Evolutionary conservation across 768 basidiomycete genomes (phyloP).

Genomic region (Cystobasidium onofrii): DNA sequence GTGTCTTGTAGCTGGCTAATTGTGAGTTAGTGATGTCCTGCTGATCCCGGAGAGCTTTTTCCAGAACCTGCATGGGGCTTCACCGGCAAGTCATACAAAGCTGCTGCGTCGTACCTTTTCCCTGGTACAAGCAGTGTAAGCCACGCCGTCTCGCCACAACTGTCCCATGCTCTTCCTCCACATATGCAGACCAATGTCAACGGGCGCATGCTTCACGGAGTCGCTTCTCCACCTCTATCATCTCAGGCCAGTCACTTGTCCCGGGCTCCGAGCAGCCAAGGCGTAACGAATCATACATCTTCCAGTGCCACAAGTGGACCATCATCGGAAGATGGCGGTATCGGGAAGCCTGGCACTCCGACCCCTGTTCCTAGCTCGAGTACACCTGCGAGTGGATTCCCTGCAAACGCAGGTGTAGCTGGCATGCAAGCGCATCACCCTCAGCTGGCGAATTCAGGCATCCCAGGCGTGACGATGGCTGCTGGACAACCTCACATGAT

Average conservation of each 20-base stretch:
- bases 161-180: not conserved
- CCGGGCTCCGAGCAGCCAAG: slow-evolving; percentile 7
- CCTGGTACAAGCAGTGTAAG: not conserved
- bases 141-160: slow-evolving; percentile 15
- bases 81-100: slow-evolving; percentile 13
- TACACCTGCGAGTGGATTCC: not conserved
- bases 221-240: slow-evolving; percentile 9
- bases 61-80: slow-evolving; percentile 22
- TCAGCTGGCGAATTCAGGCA: not conserved
- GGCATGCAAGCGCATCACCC: not conserved
- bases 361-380: slow-evolving; percentile 2
- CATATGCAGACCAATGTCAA: not conserved
- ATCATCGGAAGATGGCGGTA: slow-evolving; percentile 4
- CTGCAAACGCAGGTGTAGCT: not conserved
- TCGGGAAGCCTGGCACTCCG: not conserved
- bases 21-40: not conserved
- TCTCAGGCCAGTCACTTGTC: slow-evolving; percentile 2
- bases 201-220: not conserved
- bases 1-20: too few relatives aligned
- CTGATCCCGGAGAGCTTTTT: not conserved
- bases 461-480: not conserved
- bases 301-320: not conserved
- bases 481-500: slow-evolving; percentile 24
- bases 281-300: not conserved
- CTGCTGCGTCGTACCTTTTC: not conserved